Evolutionary conservation across 2,329 filamentous ascomycete genomes (phyloP).

Genomic region (Herpotrichia juniperi): DNA sequence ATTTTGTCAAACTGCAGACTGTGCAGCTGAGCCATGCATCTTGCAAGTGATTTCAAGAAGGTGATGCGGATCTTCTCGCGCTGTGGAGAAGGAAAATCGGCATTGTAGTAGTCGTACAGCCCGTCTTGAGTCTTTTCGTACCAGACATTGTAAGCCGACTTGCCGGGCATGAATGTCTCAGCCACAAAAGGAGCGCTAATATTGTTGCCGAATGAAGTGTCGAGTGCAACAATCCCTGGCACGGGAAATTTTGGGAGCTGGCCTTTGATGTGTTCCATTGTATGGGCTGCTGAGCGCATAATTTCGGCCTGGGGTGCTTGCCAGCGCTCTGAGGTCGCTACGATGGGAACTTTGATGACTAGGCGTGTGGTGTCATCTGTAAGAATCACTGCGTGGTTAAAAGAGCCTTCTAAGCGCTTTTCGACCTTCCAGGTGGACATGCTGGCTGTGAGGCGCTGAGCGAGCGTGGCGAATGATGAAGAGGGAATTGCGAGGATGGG

Average conservation of each 20-base stretch:
- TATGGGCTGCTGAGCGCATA: neutral
- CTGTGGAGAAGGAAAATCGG: neutral
- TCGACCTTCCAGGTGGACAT: neutral
- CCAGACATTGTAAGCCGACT: conserved; percentile 13
- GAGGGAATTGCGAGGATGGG: neutral
- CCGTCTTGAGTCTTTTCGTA: conserved; percentile 1
- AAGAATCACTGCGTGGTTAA: conserved; percentile 1
- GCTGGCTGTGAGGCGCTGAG: neutral
- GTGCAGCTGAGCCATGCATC: conserved; percentile 4
- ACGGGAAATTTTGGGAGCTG: conserved; percentile 5
- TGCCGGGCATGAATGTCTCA: conserved; percentile 4
- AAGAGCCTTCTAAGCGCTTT: neutral
- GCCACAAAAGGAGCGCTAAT: conserved; percentile 17
- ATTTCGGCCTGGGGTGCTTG: neutral
- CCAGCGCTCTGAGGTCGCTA: neutral
- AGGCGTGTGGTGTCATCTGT: neutral
- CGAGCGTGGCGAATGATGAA: neutral
- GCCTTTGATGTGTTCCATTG: neutral
- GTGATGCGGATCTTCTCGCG: conserved; percentile 1
- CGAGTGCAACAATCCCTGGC: conserved; percentile 12
- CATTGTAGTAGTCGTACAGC: neutral
- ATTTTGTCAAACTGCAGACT: conserved; percentile 10
- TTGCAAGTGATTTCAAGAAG: conserved; percentile 11
- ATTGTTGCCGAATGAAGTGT: conserved; percentile 14
- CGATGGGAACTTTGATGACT: conserved; percentile 1